These are phyloP conservation scores for Fusarium goolgardi DNA, from an alignment of 2,329 filamentous ascomycete genomes.

Conservation along the genomic window DNA sequence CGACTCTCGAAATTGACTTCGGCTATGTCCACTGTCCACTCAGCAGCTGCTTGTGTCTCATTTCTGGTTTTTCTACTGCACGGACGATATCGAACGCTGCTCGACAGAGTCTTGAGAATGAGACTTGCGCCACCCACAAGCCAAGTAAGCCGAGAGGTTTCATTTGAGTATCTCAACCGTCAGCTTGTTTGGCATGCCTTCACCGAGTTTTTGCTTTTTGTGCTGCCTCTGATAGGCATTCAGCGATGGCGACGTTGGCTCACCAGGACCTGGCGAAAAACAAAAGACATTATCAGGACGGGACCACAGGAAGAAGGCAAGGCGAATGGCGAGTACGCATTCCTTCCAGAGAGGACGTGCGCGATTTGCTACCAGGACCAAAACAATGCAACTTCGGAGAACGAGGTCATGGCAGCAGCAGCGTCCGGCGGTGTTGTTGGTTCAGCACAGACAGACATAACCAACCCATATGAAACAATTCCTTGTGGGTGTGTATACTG, in stretches of 20 bases:
- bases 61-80: slow-evolving; percentile 93
- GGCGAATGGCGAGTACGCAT: slow-evolving; percentile 78
- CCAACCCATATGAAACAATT: slow-evolving; percentile 92
- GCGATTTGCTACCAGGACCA: slow-evolving; percentile 97
- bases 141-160: slow-evolving; percentile 90
- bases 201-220: slow-evolving; percentile 96
- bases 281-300: slow-evolving; percentile 71
- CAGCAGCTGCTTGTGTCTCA: slow-evolving; percentile 82
- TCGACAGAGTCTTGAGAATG: slow-evolving; percentile 86
- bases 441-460: slow-evolving; percentile 91
- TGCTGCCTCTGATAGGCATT: slow-evolving; percentile 96
- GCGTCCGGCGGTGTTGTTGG: slow-evolving; percentile 83
- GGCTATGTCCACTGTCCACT: slow-evolving; percentile 77
- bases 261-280: slow-evolving; percentile 85
- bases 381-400: slow-evolving; percentile 77
- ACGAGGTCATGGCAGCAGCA: slow-evolving; percentile 77
- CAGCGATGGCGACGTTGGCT: slow-evolving; percentile 92
- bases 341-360: slow-evolving; percentile 92
- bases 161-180: slow-evolving; percentile 96
- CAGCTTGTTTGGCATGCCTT: slow-evolving; percentile 99
- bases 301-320: slow-evolving; percentile 60
- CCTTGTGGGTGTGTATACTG: slow-evolving; percentile 95
- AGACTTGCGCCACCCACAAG: slow-evolving; percentile 86
- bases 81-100: slow-evolving; percentile 88
- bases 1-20: slow-evolving; percentile 77